Percentiles rank a stretch among this genome's conserved stretches.
phyloP scores from a whole-genome alignment of 2,329 filamentous ascomycete genomes.

The Penicillium sp. region DNA sequence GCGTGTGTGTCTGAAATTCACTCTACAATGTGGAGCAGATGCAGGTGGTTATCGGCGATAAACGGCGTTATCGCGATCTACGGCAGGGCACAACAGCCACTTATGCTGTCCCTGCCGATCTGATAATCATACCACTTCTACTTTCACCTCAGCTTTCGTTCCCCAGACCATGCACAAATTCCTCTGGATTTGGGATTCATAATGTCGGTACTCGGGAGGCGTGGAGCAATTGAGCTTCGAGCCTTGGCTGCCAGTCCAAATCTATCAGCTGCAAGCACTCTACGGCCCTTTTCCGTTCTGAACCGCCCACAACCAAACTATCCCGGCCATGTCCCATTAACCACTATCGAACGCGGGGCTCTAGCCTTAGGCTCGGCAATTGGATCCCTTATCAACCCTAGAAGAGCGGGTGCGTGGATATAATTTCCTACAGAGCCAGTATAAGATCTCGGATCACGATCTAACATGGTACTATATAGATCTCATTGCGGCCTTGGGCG shows the following conservation, averaged over 20 bases:
- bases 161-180: conserved; percentile 12
- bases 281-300: conserved; percentile 71
- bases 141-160: background rate
- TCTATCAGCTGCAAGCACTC: conserved; percentile 5
- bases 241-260: conserved; percentile 9
- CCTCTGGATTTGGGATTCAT: conserved; percentile 11
- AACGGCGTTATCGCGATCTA: conserved; percentile 9
- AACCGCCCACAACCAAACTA: conserved; percentile 85
- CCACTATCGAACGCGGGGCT: conserved; percentile 68
- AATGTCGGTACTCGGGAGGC: conserved; percentile 32
- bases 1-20: conserved; percentile 3
- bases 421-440: background rate
- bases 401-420: conserved; percentile 63
- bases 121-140: conserved; percentile 23
- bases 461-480: conserved; percentile 53
- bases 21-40: conserved; percentile 5
- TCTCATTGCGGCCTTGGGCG: conserved; percentile 89
- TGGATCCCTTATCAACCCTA: conserved; percentile 66
- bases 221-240: conserved; percentile 17
- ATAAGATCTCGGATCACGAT: background rate
- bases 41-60: conserved; percentile 19
- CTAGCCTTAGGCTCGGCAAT: conserved; percentile 64
- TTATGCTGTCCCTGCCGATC: conserved; percentile 7
- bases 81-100: conserved; percentile 3
- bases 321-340: conserved; percentile 88